Conservation (phyloP, 163 green algal genomes). For the Prototheca wickerhamii region DNA sequence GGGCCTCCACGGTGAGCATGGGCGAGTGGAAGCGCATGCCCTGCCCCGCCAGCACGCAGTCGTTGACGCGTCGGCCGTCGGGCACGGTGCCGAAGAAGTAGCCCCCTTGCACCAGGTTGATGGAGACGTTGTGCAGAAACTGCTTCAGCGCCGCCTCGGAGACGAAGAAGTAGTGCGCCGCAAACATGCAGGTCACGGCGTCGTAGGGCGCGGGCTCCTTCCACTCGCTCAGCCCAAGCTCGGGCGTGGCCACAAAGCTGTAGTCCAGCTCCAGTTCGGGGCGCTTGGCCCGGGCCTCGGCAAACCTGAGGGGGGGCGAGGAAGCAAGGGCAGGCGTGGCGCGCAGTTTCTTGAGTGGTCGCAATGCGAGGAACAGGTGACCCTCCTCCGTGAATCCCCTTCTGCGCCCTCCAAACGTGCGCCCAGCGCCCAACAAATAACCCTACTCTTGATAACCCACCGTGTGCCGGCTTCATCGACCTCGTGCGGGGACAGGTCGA, state of each 20-base stretch:
- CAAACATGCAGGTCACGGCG: slow-evolving; percentile 88
- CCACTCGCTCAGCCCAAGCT: slow-evolving; percentile 41
- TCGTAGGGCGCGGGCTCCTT: slow-evolving; percentile 44
- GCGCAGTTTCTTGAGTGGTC: no score
- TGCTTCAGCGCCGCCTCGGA: slow-evolving; percentile 46
- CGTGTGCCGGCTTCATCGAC: slow-evolving; percentile 67
- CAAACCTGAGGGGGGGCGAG: background rate
- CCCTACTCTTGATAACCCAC: slow-evolving; percentile 29
- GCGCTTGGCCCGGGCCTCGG: slow-evolving; percentile 17
- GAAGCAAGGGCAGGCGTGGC: no score
- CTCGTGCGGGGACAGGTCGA: slow-evolving; percentile 77
- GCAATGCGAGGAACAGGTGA: no score
- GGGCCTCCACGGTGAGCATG: slow-evolving; percentile 52
- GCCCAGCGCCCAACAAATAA: no score
- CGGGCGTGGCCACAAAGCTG: slow-evolving; percentile 51
- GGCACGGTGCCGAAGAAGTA: slow-evolving; percentile 76
- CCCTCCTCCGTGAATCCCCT: no score
- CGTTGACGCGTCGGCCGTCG: slow-evolving; percentile 58
- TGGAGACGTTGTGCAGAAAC: slow-evolving; percentile 58
- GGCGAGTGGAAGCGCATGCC: slow-evolving; percentile 19
- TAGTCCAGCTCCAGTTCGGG: slow-evolving; percentile 5
- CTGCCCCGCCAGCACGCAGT: slow-evolving; percentile 18
- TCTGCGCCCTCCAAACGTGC: no score
- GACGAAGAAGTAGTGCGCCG: slow-evolving; percentile 91
- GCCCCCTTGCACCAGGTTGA: slow-evolving; percentile 55